Evolutionary conservation across 1,284 basidiomycete genomes (phyloP).

Genomic region (Ceratobasidium papillatum): DNA sequence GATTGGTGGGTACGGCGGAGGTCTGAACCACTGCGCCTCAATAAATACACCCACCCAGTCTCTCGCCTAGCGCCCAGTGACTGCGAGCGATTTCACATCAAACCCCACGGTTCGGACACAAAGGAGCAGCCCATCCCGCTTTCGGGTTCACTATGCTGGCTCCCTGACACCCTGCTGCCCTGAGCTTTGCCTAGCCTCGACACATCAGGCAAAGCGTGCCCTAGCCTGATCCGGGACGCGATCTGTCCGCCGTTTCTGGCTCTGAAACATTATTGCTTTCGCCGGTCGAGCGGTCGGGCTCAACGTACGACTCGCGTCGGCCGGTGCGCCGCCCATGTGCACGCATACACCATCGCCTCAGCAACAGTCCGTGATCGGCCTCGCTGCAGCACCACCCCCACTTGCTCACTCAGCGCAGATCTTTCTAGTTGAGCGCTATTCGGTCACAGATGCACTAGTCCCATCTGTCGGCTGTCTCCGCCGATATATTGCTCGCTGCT

Average conservation of each 20-base stretch:
- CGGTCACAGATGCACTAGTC: constrained; percentile 15
- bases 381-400: not conserved
- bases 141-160: not conserved
- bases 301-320: not conserved
- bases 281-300: not conserved
- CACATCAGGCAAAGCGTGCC: not conserved
- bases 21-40: not conserved
- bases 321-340: not conserved
- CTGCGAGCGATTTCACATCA: not conserved
- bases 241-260: constrained; percentile 4
- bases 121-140: not conserved
- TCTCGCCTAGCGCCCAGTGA: constrained; percentile 4
- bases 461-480: constrained; percentile 24
- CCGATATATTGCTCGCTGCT: constrained; percentile 12
- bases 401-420: not conserved
- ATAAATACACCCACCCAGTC: constrained; percentile 2
- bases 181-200: not conserved
- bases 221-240: not conserved
- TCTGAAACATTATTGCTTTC: not conserved
- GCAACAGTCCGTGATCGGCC: constrained; percentile 25
- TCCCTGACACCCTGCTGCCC: not conserved
- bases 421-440: not conserved
- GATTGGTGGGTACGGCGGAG: constrained; percentile 1
- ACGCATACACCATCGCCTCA: not conserved
- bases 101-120: not conserved